Evolutionary conservation across 2,329 filamentous ascomycete genomes (phyloP), one percentile per base, ranked within the genome.

Genomic region (Pezicula radicicola): DNA sequence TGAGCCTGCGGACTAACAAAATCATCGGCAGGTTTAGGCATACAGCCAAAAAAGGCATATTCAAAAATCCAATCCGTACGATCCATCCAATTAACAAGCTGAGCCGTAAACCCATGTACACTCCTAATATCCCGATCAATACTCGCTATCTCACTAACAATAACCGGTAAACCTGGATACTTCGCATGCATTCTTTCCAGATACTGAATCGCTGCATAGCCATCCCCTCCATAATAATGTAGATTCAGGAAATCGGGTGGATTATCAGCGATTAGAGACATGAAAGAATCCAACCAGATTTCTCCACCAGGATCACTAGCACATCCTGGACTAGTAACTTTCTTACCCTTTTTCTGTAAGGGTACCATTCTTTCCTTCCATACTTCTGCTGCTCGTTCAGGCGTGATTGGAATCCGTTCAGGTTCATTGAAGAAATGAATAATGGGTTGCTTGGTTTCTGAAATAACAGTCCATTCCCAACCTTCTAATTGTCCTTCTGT

Each of bases 391-490:
- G 73, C 74, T 48, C 68, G 59, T 51, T 67, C 58, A 1, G 62
- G 59, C 16, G 58, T 65, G 16, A 71, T 66, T 13, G 66, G 66
- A 46, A 63, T 61, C 30, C 71, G 66, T 53, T 76, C 72, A 6
- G 74, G 74, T 60, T 76, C 73, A 57, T 76, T 76, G 67, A 75
- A 71, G 56, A 70, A 76, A 54, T 74, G 71, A 10, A 75, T 65
- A 30, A 74, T 65, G 4, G 61, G 52, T 37, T 59, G 55, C 12
- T 67, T 60, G 33, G 63, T 61, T 51, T 59, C 62, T 25, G 59
- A 50, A 53, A 67, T 58, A 36, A 56, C 63, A 13, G 60, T 53
- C 71, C 72, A 76, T 40, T 74, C 71, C 30, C 70, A 63, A 45
- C 70, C 66, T 33, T 59, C 58, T 19, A 70, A 65, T 52, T 69